A percentile compares a stretch with the other conserved stretches of the same genome.
phyloP scores from a whole-genome alignment of 1,139 yeast species.

The Geotrichum fermentans region DNA sequence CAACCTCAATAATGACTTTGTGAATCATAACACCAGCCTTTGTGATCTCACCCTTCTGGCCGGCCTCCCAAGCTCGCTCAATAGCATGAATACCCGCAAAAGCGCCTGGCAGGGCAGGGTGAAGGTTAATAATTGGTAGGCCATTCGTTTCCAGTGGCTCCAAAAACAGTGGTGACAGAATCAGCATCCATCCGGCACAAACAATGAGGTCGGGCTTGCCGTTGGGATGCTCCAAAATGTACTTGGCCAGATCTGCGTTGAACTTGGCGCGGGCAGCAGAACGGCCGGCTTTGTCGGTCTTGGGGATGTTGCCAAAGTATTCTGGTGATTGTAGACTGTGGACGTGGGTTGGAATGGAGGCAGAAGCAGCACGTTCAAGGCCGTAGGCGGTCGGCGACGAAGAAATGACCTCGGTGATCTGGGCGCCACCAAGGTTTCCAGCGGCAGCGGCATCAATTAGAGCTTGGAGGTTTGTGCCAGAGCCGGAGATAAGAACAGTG shows the following conservation, averaged over 20 bases:
- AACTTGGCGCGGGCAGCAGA: slow-evolving; percentile 59
- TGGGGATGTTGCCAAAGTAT: slow-evolving; percentile 73
- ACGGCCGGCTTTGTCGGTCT: slow-evolving; percentile 55
- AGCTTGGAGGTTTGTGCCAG: slow-evolving; percentile 92
- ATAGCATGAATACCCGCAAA: slow-evolving; percentile 97
- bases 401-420: slow-evolving; percentile 71
- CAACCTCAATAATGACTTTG: slow-evolving; percentile 89
- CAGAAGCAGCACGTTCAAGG: slow-evolving; percentile 64
- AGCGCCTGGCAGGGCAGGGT: slow-evolving; percentile 95
- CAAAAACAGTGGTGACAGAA: slow-evolving; percentile 71
- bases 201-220: slow-evolving; percentile 74
- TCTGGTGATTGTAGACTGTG: slow-evolving; percentile 56
- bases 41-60: slow-evolving; percentile 68
- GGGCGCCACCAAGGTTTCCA: slow-evolving; percentile 47
- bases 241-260: slow-evolving; percentile 69
- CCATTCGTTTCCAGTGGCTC: slow-evolving; percentile 56
- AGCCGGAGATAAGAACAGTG: slow-evolving; percentile 85
- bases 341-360: slow-evolving; percentile 60
- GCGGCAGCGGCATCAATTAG: slow-evolving; percentile 64
- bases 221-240: slow-evolving; percentile 44
- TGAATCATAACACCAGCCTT: slow-evolving; percentile 97
- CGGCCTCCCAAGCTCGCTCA: slow-evolving; percentile 93
- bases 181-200: slow-evolving; percentile 98
- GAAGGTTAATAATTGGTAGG: slow-evolving; percentile 81
- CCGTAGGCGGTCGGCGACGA: slow-evolving; percentile 84